These are phyloP conservation scores for Albophoma yamanashiensis DNA, from an alignment of 2,329 filamentous ascomycete species.

Conservation along the genomic window DNA sequence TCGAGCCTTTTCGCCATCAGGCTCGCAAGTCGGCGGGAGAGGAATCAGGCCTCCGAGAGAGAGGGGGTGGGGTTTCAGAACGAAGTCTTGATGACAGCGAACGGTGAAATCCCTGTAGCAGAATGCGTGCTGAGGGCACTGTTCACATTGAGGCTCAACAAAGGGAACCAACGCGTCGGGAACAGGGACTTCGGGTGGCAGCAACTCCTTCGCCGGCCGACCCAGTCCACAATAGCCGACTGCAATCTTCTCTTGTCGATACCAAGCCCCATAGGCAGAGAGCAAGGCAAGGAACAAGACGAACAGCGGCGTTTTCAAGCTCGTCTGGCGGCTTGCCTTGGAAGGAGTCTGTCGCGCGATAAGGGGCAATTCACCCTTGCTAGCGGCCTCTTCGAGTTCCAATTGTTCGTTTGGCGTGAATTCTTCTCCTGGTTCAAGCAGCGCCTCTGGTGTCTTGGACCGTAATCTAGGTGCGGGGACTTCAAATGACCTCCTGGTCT, in stretches of 20 bases:
- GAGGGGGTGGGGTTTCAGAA: slow-evolving; percentile 75
- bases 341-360: slow-evolving; percentile 29
- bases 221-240: slow-evolving; percentile 92
- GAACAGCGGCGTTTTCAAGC: slow-evolving; percentile 55
- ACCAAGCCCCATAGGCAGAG: slow-evolving; percentile 68
- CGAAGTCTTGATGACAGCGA: slow-evolving; percentile 76
- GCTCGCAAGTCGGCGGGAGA: slow-evolving; percentile 82
- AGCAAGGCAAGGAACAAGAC: slow-evolving; percentile 62
- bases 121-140: slow-evolving; percentile 80
- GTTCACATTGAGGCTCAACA: slow-evolving; percentile 74
- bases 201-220: slow-evolving; percentile 41
- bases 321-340: slow-evolving; percentile 26
- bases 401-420: slow-evolving; percentile 88
- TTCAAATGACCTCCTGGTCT: slow-evolving; percentile 45
- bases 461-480: slow-evolving; percentile 32
- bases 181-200: slow-evolving; percentile 41
- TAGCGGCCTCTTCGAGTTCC: slow-evolving; percentile 60
- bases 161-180: slow-evolving; percentile 63
- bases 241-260: slow-evolving; percentile 88
- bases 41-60: slow-evolving; percentile 73
- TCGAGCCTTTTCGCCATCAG: slow-evolving; percentile 84
- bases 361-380: slow-evolving; percentile 36
- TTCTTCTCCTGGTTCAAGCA: slow-evolving; percentile 68
- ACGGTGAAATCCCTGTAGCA: slow-evolving; percentile 72
- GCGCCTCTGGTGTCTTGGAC: slow-evolving; percentile 20